Percentiles rank a stretch among this genome's conserved stretches.
phyloP scores from a whole-genome alignment of 345 rosid species.

The Euphorbia pulcherrima region DNA sequence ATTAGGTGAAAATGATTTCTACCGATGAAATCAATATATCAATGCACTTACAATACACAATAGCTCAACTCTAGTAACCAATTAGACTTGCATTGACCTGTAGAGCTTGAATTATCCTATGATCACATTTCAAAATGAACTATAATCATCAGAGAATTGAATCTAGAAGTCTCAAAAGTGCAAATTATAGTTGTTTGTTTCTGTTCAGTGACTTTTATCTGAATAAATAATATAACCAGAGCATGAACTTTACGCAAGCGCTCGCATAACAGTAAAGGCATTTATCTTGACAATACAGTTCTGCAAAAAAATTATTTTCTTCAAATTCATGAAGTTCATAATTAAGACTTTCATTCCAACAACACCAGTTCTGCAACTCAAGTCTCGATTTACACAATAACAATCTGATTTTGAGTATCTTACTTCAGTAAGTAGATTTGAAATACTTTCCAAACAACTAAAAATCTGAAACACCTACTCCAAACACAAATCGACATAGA shows the following conservation, averaged over 20 bases:
- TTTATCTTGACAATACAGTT: neutral
- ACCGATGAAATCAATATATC: neutral
- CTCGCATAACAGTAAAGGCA: neutral
- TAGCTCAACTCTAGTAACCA: neutral
- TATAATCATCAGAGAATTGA: too few species aligned
- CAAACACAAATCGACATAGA: neutral
- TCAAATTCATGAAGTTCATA: neutral
- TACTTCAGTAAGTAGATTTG: neutral
- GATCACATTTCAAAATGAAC: neutral
- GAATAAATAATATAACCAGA: neutral
- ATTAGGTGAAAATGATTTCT: too few species aligned
- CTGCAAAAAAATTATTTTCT: neutral
- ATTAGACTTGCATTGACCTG: neutral
- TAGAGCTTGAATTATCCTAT: neutral
- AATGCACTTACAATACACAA: slow-evolving; percentile 2
- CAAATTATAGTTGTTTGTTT: neutral
- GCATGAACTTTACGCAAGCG: neutral
- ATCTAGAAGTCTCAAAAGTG: neutral
- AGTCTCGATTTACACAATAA: too few species aligned
- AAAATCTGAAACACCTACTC: neutral
- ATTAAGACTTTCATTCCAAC: neutral
- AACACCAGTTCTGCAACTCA: neutral
- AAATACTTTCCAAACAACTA: neutral
- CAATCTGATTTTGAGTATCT: neutral
- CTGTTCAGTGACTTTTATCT: neutral